These are phyloP conservation scores for Blastobotrys muscicola DNA, from an alignment of 805 yeast genomes.

Conservation along the genomic window DNA sequence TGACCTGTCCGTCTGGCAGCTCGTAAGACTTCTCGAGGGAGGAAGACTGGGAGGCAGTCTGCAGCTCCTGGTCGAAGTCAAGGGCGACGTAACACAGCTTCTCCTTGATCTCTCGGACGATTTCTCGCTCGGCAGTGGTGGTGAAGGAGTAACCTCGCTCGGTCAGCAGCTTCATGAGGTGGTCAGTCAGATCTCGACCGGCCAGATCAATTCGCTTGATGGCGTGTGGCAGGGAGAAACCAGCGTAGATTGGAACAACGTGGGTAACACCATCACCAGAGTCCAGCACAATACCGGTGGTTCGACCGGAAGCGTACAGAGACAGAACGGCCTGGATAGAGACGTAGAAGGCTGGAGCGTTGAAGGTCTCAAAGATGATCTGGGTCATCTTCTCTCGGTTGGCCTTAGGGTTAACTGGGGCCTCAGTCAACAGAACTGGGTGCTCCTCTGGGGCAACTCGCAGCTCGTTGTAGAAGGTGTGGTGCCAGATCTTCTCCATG, in stretches of 20 bases:
- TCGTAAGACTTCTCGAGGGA: conserved; percentile 98
- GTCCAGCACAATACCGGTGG: conserved; percentile 98
- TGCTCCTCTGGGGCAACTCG: conserved; percentile 99
- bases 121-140: conserved; percentile 98
- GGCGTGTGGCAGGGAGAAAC: conserved; percentile 99
- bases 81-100: conserved; percentile 98
- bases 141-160: conserved; percentile 99
- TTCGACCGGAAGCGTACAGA: conserved; percentile 98
- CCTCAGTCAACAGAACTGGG: conserved; percentile 98
- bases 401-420: conserved; percentile 98
- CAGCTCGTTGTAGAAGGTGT: conserved; percentile 99
- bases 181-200: conserved; percentile 98
- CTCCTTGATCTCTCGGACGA: conserved; percentile 90
- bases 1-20: conserved; percentile 99
- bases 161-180: conserved; percentile 95
- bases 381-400: conserved; percentile 99
- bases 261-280: conserved; percentile 99
- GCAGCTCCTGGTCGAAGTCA: conserved; percentile 99
- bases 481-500: conserved; percentile 99
- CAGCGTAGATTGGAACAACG: conserved; percentile 99
- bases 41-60: conserved; percentile 96
- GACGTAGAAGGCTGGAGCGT: conserved; percentile 98
- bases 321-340: conserved; percentile 98
- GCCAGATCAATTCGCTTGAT: conserved; percentile 98
- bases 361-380: conserved; percentile 97